These are phyloP conservation scores for Wickerhamomyces kurtzmanii DNA, from an alignment of 805 yeast genomes.

Conservation along the genomic window DNA sequence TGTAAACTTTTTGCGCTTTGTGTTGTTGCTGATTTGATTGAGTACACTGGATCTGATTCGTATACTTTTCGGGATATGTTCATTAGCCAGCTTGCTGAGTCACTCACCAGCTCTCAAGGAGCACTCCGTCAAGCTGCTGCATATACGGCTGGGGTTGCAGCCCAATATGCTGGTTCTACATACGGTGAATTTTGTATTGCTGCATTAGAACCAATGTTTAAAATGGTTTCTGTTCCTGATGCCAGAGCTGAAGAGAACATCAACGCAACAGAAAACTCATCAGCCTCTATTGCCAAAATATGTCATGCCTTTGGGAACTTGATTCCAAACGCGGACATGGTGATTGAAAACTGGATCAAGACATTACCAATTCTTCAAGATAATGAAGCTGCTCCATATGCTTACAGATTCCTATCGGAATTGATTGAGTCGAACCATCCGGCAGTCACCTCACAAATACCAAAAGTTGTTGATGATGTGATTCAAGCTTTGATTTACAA, in stretches of 20 bases:
- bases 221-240: conserved; percentile 66
- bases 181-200: conserved; percentile 57
- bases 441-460: conserved; percentile 40
- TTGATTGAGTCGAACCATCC: conserved; percentile 62
- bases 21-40: conserved; percentile 71
- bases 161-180: conserved; percentile 62
- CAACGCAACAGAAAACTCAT: conserved; percentile 79
- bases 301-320: conserved; percentile 51
- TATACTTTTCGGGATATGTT: conserved; percentile 56
- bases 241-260: conserved; percentile 79
- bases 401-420: conserved; percentile 66
- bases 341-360: conserved; percentile 68
- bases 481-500: conserved; percentile 66
- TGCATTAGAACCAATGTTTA: conserved; percentile 66
- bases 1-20: conserved; percentile 72
- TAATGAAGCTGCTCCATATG: conserved; percentile 79
- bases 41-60: conserved; percentile 66
- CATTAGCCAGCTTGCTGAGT: conserved; percentile 52
- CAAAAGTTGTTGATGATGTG: conserved; percentile 56
- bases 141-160: conserved; percentile 76
- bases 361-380: conserved; percentile 79
- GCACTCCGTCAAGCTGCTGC: conserved; percentile 82
- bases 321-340: conserved; percentile 52
- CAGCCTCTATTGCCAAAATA: conserved; percentile 77
- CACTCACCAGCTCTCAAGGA: conserved; percentile 57